A percentile compares a stretch with the other conserved stretches of the same genome.
Conservation (phyloP, 2,329 filamentous ascomycete genomes). For the Beauveria sp. region DNA sequence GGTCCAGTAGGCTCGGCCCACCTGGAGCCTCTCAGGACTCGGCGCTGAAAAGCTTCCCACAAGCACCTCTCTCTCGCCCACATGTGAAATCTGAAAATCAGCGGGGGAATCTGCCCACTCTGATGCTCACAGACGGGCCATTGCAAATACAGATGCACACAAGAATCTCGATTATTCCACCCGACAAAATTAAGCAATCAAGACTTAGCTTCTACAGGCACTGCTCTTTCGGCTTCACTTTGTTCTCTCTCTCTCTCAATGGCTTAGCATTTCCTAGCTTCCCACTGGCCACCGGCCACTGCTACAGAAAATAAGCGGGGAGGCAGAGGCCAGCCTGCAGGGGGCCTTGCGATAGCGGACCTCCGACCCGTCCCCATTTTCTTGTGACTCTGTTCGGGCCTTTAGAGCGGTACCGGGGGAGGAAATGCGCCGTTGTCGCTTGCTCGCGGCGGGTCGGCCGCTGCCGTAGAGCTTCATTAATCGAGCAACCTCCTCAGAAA, state of each 20-base stretch:
- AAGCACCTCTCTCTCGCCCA: not conserved
- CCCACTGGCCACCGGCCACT: not conserved
- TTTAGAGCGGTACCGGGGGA: slow-evolving; percentile 9
- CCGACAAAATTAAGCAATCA: too few relatives aligned
- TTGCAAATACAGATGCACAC: not conserved
- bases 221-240: too few relatives aligned
- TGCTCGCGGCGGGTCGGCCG: not conserved
- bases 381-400: slow-evolving; percentile 1
- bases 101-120: not conserved
- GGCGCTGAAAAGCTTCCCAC: not conserved
- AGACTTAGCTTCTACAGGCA: too few relatives aligned
- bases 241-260: not conserved
- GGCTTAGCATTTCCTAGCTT: not conserved
- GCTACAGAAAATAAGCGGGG: not conserved
- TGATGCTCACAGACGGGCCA: too few relatives aligned
- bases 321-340: not conserved
- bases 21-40: not conserved
- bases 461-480: too few relatives aligned
- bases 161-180: too few relatives aligned
- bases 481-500: too few relatives aligned
- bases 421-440: not conserved
- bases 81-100: slow-evolving; percentile 2
- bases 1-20: not conserved
- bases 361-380: not conserved
- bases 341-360: slow-evolving; percentile 7